Evolutionary conservation across 2,329 filamentous ascomycete genomes (phyloP), one percentile per base, ranked within the genome.

Genomic region (Endoconidiophora laricicola): DNA sequence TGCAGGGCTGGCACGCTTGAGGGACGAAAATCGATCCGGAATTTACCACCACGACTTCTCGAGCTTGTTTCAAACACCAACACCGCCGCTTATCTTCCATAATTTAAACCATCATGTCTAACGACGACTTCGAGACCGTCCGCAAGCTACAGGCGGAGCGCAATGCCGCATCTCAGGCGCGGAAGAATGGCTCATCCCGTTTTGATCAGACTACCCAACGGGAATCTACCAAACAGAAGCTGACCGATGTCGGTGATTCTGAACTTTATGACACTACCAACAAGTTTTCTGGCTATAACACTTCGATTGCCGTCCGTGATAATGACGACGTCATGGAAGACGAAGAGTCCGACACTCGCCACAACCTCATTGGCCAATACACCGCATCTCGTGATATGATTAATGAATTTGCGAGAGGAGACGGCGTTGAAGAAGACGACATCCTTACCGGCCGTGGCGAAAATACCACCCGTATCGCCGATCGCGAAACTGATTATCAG

Each of bases 401-500:
- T 61, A 86, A 94, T 62, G 91, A 98, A 66, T 94, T 94, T 66
- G 81, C 90, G 22, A 79, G 78, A 49, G 88, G 88, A 50, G 73
- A 74, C 55, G 88, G 85, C 41, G 86, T 90, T 23, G 90, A 94
- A 62, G 90, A 95, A 66, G 86, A 90, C 53, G 93, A 98, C 60
- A 81, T 90, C 5, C 71, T 98, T 55, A 74, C 87, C 46, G 84
- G 83, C 42, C 78, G 81, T 57, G 75, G 77, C 57, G 91, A 96
- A 70, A 85, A 90, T 67, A 85, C 86, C 63, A 87, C 83, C 52
- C 81, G 90, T 59, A 96, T 98, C 61, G 73, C 81, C 54, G 90
- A 93, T 62, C 83, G 91, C 60, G 90, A 96, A 70, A 93, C 87
- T 55, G 90, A 96, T 61, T 98, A 98, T 63, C 93, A 98, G 67